These are phyloP conservation scores for Penicillium paxilli DNA, from an alignment of 495 filamentous ascomycete species.

Conservation along the genomic window DNA sequence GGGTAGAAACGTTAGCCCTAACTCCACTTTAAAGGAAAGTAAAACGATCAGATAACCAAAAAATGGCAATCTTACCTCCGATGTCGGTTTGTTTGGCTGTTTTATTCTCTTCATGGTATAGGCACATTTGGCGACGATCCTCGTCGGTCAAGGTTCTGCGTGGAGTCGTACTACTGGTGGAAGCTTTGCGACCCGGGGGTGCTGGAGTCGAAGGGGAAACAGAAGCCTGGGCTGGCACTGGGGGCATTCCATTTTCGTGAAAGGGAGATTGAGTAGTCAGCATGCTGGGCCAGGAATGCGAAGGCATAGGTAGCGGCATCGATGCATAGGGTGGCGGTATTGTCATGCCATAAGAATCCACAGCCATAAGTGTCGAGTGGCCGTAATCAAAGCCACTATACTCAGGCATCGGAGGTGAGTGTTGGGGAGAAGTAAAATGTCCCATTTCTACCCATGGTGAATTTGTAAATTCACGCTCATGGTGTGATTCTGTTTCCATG, in stretches of 20 bases:
- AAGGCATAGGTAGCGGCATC: conserved; percentile 65
- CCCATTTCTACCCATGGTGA: conserved; percentile 55
- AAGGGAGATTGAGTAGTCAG: conserved; percentile 47
- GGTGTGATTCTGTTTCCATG: conserved; percentile 49
- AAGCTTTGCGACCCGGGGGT: conserved; percentile 50
- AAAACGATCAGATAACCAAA: background rate
- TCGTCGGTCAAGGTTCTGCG: conserved; percentile 91
- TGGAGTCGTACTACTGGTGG: conserved; percentile 62
- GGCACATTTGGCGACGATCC: conserved; percentile 89
- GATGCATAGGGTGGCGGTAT: conserved; percentile 49
- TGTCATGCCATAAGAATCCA: conserved; percentile 46
- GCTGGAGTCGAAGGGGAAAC: conserved; percentile 48
- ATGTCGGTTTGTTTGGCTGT: conserved; percentile 98
- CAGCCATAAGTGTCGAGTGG: conserved; percentile 32
- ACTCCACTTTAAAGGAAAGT: conserved; percentile 1
- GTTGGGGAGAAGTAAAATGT: conserved; percentile 42
- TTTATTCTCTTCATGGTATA: conserved; percentile 92
- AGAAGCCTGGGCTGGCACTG: conserved; percentile 57
- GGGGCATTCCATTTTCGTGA: conserved; percentile 29
- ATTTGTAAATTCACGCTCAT: conserved; percentile 50
- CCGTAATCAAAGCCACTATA: conserved; percentile 46
- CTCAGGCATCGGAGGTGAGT: conserved; percentile 45
- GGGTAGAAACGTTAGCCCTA: conserved; percentile 20
- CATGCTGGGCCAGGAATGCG: conserved; percentile 71
- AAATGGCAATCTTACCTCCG: conserved; percentile 62